These are phyloP conservation scores for Tetracentron sinense DNA, from an alignment of 164 flowering plant species.

Conservation along the genomic window DNA sequence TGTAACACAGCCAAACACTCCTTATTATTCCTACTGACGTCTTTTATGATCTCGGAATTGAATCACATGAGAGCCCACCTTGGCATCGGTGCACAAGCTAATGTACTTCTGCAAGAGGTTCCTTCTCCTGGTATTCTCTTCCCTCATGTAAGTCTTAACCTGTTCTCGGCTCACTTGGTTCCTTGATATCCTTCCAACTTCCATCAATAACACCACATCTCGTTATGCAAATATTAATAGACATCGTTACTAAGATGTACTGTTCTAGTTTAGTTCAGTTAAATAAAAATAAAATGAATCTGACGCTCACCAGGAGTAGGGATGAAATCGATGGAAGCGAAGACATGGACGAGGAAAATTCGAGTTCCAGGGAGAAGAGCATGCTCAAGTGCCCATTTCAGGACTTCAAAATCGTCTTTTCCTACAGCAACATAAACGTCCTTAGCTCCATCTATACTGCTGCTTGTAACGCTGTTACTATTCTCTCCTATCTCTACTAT, in stretches of 20 bases:
- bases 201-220: neutral
- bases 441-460: constrained; percentile 15
- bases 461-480: constrained; percentile 21
- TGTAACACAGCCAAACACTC: constrained; percentile 21
- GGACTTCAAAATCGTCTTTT: constrained; percentile 55
- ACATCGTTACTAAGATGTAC: no score
- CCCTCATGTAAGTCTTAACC: constrained; percentile 43
- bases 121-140: constrained; percentile 59
- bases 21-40: neutral
- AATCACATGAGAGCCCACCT: constrained; percentile 39
- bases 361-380: constrained; percentile 38
- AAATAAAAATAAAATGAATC: neutral
- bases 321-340: constrained; percentile 50
- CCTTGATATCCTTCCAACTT: constrained; percentile 73
- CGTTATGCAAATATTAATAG: neutral
- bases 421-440: constrained; percentile 86
- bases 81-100: constrained; percentile 52
- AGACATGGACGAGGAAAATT: constrained; percentile 74
- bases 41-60: no score
- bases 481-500: constrained; percentile 65
- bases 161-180: constrained; percentile 62
- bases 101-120: constrained; percentile 66
- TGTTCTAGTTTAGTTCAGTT: no score
- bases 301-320: constrained; percentile 61
- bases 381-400: constrained; percentile 74